phyloP scores from a whole-genome alignment of 345 rosid genomes.

The Salix brachista region DNA sequence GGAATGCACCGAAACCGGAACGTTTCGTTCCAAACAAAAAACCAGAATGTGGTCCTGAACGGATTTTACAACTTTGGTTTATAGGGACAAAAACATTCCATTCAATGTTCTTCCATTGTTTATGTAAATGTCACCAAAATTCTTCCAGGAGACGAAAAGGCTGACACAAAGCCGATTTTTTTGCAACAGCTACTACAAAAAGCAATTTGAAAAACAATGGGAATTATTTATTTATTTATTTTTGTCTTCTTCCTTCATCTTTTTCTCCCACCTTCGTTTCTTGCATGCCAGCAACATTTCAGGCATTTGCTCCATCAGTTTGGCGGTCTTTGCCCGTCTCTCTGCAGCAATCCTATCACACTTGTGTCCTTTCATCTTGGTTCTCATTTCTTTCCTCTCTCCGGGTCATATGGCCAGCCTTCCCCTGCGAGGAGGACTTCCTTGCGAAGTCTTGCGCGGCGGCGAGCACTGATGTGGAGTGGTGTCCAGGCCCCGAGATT shows the following conservation, averaged over 20 bases:
- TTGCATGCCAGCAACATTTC: too few species aligned
- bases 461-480: conserved; percentile 33
- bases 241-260: conserved; percentile 62
- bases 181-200: neutral
- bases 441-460: too few species aligned
- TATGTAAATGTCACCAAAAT: neutral
- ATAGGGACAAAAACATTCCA: neutral
- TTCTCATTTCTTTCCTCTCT: conserved; percentile 83
- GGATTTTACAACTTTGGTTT: too few species aligned
- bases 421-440: too few species aligned
- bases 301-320: too few species aligned
- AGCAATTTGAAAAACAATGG: neutral
- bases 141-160: neutral
- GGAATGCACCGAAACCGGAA: too few species aligned
- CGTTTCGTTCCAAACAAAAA: too few species aligned
- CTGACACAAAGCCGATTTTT: too few species aligned
- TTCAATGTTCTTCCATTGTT: neutral
- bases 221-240: neutral
- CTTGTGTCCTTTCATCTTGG: conserved; percentile 35
- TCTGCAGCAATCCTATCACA: too few species aligned
- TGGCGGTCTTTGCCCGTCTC: too few species aligned
- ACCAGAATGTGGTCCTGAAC: too few species aligned
- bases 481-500: conserved; percentile 4
- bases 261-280: too few species aligned
- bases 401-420: conserved; percentile 87